phyloP scores from a whole-genome alignment of 2,329 filamentous ascomycete genomes.

The Xylariaceae sp. region DNA sequence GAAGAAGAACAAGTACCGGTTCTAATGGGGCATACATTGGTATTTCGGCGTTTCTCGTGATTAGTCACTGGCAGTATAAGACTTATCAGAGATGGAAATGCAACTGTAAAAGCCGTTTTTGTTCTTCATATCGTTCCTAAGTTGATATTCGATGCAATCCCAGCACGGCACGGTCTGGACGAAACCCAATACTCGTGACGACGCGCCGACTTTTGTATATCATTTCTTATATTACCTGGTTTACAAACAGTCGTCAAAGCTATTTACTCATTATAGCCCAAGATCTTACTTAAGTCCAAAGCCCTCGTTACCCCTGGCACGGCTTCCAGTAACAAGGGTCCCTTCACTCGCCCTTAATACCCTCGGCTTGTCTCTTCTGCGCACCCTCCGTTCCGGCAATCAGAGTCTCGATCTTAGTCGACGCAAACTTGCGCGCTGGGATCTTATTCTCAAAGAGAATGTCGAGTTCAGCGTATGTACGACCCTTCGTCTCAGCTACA shows the following conservation, averaged over 20 bases:
- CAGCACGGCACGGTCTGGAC: not conserved
- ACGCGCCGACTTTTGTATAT: not conserved
- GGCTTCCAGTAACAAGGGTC: not conserved
- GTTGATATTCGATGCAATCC: not conserved
- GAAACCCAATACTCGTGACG: not conserved
- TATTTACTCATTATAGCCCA: not conserved
- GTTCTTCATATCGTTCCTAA: not conserved
- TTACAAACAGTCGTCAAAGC: not conserved
- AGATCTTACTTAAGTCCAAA: not conserved
- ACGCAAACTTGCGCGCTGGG: conserved; percentile 34
- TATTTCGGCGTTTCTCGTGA: not conserved
- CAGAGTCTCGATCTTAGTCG: conserved; percentile 29
- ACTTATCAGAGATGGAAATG: not conserved
- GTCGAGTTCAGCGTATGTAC: conserved; percentile 46
- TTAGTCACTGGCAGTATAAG: not conserved
- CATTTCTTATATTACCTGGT: not conserved
- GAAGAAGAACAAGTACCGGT: conserved; percentile 46
- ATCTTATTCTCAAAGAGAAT: conserved; percentile 40
- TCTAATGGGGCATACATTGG: conserved; percentile 30
- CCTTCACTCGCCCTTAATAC: conserved; percentile 13
- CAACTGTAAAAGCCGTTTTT: not conserved
- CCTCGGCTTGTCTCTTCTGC: conserved; percentile 27
- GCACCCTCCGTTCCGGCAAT: conserved; percentile 27
- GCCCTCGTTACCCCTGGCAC: not conserved
- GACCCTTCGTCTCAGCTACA: conserved; percentile 35